phyloP scores from a whole-genome alignment of 106 monocot species.

The Cymbidium sinense region DNA sequence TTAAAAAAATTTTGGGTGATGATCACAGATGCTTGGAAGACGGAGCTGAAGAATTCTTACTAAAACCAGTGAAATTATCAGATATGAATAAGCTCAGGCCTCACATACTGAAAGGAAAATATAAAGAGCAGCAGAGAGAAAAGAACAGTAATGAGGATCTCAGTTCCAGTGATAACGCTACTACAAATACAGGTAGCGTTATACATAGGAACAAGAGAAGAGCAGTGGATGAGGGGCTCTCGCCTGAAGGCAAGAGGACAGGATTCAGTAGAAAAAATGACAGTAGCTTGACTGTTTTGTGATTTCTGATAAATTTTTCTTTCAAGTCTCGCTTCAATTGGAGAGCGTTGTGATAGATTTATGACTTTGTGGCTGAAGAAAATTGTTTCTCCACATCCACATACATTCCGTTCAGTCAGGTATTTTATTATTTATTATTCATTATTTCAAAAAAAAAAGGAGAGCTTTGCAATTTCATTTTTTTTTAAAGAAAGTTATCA shows the following conservation, averaged over 20 bases:
- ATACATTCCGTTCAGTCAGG: too few relatives aligned
- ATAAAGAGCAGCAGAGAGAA: conserved; percentile 16
- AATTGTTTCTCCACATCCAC: too few relatives aligned
- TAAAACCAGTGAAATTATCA: too few relatives aligned
- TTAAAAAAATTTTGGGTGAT: neutral
- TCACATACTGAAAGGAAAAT: conserved; percentile 70
- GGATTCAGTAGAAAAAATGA: conserved; percentile 25
- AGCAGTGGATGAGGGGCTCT: conserved; percentile 53
- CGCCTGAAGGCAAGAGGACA: conserved; percentile 60
- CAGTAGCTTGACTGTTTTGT: conserved; percentile 31
- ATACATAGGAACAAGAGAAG: conserved; percentile 12
- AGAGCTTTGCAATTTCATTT: too few relatives aligned
- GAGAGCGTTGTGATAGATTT: too few relatives aligned
- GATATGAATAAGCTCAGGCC: conserved; percentile 76
- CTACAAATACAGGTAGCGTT: neutral
- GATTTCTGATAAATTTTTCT: conserved; percentile 1
- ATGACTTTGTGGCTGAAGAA: too few relatives aligned
- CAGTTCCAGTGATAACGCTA: conserved; percentile 3
- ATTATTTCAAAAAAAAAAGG: too few relatives aligned
- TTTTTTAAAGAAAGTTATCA: too few relatives aligned
- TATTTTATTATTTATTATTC: too few relatives aligned
- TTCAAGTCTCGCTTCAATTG: too few relatives aligned
- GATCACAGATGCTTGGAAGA: conserved; percentile 76
- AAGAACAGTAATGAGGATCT: neutral
- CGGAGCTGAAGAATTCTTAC: too few relatives aligned